These are phyloP conservation scores for Pythium aristosporum DNA, from an alignment of 352 stramenopile genomes.

Conservation along the genomic window DNA sequence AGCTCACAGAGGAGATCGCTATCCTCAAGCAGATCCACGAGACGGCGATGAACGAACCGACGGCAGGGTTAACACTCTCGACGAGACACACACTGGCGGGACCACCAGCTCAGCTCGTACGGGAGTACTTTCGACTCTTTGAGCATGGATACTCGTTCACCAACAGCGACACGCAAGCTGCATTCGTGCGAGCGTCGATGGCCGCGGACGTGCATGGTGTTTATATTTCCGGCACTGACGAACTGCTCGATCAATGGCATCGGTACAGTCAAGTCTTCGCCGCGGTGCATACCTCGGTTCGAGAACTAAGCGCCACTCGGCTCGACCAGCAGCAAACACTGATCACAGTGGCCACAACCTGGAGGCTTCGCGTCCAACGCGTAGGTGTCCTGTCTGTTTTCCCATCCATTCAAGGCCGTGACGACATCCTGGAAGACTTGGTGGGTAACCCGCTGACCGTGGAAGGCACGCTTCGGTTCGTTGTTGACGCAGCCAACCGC, in stretches of 20 bases:
- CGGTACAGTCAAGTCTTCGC: constrained; percentile 3
- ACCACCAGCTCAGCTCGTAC: constrained; percentile 33
- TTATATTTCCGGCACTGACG: not conserved
- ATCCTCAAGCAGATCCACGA: constrained; percentile 14
- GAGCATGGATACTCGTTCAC: constrained; percentile 21
- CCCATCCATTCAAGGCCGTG: not conserved
- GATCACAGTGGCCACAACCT: not conserved
- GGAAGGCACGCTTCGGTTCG: constrained; percentile 5
- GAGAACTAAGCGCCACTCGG: not conserved
- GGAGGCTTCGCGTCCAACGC: not conserved
- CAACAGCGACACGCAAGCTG: constrained; percentile 36
- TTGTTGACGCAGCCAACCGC: not conserved
- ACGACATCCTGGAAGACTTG: not conserved
- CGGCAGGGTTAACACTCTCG: not conserved
- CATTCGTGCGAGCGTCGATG: constrained; percentile 27
- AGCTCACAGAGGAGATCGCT: constrained; percentile 31
- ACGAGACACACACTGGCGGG: constrained; percentile 16
- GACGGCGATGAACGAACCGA: not conserved
- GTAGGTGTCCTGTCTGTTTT: not conserved
- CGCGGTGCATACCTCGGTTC: not conserved
- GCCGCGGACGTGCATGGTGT: not conserved
- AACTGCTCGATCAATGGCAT: constrained; percentile 7
- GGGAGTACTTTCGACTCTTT: constrained; percentile 60
- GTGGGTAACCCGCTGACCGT: constrained; percentile 1
- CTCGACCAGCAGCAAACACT: constrained; percentile 3